Conservation (phyloP, 495 filamentous ascomycete species). For the Pyrenopolyporus hunteri region DNA sequence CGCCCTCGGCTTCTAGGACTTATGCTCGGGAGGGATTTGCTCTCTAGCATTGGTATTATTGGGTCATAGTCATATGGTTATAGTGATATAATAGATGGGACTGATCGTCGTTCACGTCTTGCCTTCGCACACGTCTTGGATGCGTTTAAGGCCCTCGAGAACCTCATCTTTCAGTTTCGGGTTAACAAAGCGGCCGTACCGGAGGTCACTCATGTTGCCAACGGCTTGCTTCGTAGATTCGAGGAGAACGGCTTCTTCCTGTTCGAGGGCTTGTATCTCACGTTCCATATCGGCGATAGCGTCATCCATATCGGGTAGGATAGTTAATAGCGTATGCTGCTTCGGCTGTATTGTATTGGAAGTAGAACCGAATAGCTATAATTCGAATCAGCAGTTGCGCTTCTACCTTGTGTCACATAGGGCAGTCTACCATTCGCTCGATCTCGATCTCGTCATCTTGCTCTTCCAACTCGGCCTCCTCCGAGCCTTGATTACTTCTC, state of each 20-base stretch:
- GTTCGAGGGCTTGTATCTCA: slow-evolving; percentile 67
- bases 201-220: slow-evolving; percentile 78
- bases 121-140: slow-evolving; percentile 67
- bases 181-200: slow-evolving; percentile 76
- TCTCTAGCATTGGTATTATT: slow-evolving; percentile 50
- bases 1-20: too few species aligned
- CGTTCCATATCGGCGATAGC: slow-evolving; percentile 69
- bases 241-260: slow-evolving; percentile 66
- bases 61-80: slow-evolving; percentile 42
- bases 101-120: slow-evolving; percentile 43
- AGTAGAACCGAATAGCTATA: slow-evolving; percentile 68
- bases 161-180: slow-evolving; percentile 64
- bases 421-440: slow-evolving; percentile 67
- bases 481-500: slow-evolving; percentile 62
- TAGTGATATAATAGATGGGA: slow-evolving; percentile 26
- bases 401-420: background rate
- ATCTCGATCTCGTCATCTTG: slow-evolving; percentile 70
- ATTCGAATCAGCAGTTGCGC: background rate
- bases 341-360: slow-evolving; percentile 48
- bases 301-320: slow-evolving; percentile 70
- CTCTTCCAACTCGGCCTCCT: slow-evolving; percentile 61
- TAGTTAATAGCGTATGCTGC: slow-evolving; percentile 65
- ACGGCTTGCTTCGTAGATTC: slow-evolving; percentile 66
- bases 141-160: slow-evolving; percentile 63
- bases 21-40: slow-evolving; percentile 47